Base-by-base conservation (phyloP, 176 grass and related monocot species). In the Ensete glaucum region DNA sequence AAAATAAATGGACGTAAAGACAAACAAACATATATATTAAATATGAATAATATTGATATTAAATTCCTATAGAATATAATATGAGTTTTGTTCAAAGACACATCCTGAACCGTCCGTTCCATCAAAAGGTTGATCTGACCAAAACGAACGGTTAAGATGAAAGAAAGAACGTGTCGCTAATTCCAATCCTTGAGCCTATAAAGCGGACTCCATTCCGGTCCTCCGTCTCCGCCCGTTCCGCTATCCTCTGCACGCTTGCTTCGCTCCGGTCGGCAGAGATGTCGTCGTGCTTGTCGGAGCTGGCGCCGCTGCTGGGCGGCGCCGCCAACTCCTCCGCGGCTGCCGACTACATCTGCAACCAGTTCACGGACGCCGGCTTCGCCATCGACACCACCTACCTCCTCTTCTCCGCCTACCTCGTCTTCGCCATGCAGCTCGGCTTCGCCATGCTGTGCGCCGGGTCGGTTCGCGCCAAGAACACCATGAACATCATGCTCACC, bases 401-500 rank as follows among this genome's bases (percentile, higher is more conserved):
- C 23, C 73, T 85, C 25, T 85, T 85, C 79, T 85, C 83, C 3
- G 43, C 83, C 25, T 81, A 85, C 54, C 73, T 85, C 22, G 83
- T 85, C 48, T 81, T 85, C 73, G 12, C 67, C 16, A 85, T 85
- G 83, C 83, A 81, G 52, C 78, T 80, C 11, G 83, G 83, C 11
- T 85, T 85, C 67, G 78, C 83, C 23, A 85, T 85, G 83, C 78
- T 85, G 9, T 85, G 83, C 20, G 67, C 83, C 0, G 83, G 83
- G 1, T 79, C 78, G 2, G 83, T 85, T 25, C 73, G 57, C 11
- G 56, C 62, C 29, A 81, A 81, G 58, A 85, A 78, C 50, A 76
- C 79, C 16, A 76, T 85, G 51, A 85, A 81, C 78, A 81, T 81
- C 53, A 78, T 85, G 78, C 53, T 85, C 66, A 81, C 78, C 22